phyloP scores from a whole-genome alignment of 2,329 filamentous ascomycete species.

The Colletotrichum somersetense region DNA sequence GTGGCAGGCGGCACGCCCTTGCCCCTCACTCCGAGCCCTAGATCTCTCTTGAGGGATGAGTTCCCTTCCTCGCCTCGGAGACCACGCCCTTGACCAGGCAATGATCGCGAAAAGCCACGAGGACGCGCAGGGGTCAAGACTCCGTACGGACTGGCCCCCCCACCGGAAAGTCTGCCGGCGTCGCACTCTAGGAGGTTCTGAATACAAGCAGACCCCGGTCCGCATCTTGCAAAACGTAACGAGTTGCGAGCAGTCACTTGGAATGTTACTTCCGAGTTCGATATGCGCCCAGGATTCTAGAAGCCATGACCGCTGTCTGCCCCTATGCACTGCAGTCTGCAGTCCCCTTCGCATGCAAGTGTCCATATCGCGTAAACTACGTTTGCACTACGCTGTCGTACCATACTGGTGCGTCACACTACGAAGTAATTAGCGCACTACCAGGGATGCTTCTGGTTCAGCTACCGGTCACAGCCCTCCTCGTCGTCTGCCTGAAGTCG shows the following conservation, averaged over 20 bases:
- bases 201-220: background rate
- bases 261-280: background rate
- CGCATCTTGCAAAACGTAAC: constrained; percentile 23
- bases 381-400: background rate
- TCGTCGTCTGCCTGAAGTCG: background rate
- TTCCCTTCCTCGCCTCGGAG: background rate
- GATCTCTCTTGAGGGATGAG: constrained; percentile 13
- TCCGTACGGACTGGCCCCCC: background rate
- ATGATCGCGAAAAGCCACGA: constrained; percentile 18
- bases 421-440: constrained; percentile 32
- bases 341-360: background rate
- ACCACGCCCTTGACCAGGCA: constrained; percentile 7
- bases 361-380: too few species aligned
- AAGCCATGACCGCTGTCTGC: background rate
- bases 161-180: constrained; percentile 14
- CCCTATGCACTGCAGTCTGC: background rate
- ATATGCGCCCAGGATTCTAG: background rate
- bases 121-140: constrained; percentile 4
- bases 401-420: constrained; percentile 7
- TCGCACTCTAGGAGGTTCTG: constrained; percentile 34
- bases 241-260: constrained; percentile 18
- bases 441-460: constrained; percentile 17
- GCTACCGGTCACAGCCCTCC: background rate
- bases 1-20: background rate
- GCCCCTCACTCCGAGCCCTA: background rate